Percentiles rank a stretch among this genome's conserved stretches.
Conservation (phyloP, 2,329 filamentous ascomycete genomes). For the Calycina marina region DNA sequence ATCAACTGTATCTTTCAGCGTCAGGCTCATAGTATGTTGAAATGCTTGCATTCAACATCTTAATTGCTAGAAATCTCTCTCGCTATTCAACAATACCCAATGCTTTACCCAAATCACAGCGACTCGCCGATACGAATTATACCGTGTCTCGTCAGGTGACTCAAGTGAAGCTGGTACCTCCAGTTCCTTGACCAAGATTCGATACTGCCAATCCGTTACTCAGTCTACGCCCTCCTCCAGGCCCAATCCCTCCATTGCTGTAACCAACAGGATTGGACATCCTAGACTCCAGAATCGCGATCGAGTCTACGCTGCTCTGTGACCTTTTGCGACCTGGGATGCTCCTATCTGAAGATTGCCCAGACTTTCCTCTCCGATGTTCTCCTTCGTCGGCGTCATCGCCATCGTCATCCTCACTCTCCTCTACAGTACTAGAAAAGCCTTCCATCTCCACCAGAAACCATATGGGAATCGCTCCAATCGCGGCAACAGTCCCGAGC, state of each 20-base stretch:
- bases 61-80: too few relatives aligned
- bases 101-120: too few relatives aligned
- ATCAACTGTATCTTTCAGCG: too few relatives aligned
- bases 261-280: constrained; percentile 20
- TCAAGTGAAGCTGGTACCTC: constrained; percentile 19
- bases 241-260: constrained; percentile 17
- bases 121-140: too few relatives aligned
- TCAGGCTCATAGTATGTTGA: too few relatives aligned
- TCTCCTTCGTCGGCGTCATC: constrained; percentile 11
- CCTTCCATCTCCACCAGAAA: constrained; percentile 64
- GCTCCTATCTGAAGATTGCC: constrained; percentile 9
- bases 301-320: constrained; percentile 12
- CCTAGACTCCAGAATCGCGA: constrained; percentile 14
- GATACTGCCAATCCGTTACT: constrained; percentile 22
- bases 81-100: too few relatives aligned
- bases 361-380: constrained; percentile 8
- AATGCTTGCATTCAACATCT: too few relatives aligned
- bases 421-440: constrained; percentile 30
- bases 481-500: constrained; percentile 44
- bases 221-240: constrained; percentile 18
- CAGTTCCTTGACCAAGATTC: constrained; percentile 20
- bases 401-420: constrained; percentile 22
- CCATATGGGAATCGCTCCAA: constrained; percentile 59
- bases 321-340: constrained; percentile 10
- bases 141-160: too few relatives aligned